These are phyloP conservation scores for Claviceps sp. DNA, from an alignment of 2,329 filamentous ascomycete genomes.

Conservation along the genomic window DNA sequence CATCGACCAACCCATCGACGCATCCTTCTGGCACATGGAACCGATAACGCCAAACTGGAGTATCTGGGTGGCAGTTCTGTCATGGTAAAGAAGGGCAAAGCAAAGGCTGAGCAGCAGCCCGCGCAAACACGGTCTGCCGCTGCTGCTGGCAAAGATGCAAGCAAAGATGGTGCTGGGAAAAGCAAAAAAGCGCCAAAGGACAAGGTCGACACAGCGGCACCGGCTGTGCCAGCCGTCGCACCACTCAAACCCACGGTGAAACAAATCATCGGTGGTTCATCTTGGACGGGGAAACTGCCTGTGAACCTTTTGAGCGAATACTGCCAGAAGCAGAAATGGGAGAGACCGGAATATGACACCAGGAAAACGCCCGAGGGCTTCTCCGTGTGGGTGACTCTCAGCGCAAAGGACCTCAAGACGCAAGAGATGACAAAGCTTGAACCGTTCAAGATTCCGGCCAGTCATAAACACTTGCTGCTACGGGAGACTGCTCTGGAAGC, in stretches of 20 bases:
- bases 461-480: conserved; percentile 61
- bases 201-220: conserved; percentile 16
- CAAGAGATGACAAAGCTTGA: conserved; percentile 62
- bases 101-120: conserved; percentile 28
- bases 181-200: conserved; percentile 26
- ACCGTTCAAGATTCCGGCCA: conserved; percentile 66
- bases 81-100: conserved; percentile 43
- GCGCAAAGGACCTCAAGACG: conserved; percentile 66
- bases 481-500: conserved; percentile 79
- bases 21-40: background rate
- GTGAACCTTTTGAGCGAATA: conserved; percentile 89
- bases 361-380: conserved; percentile 60
- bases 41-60: background rate
- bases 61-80: background rate
- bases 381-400: conserved; percentile 71
- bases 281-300: conserved; percentile 94
- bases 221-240: conserved; percentile 22
- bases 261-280: conserved; percentile 83
- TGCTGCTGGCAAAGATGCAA: conserved; percentile 41
- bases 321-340: conserved; percentile 93
- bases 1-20: background rate
- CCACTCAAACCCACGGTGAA: conserved; percentile 51
- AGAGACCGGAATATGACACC: conserved; percentile 82
- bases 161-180: conserved; percentile 36
- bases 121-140: conserved; percentile 15